These are phyloP conservation scores for Fusarium guadeloupense DNA, from an alignment of 2,329 filamentous ascomycete species.

Conservation along the genomic window DNA sequence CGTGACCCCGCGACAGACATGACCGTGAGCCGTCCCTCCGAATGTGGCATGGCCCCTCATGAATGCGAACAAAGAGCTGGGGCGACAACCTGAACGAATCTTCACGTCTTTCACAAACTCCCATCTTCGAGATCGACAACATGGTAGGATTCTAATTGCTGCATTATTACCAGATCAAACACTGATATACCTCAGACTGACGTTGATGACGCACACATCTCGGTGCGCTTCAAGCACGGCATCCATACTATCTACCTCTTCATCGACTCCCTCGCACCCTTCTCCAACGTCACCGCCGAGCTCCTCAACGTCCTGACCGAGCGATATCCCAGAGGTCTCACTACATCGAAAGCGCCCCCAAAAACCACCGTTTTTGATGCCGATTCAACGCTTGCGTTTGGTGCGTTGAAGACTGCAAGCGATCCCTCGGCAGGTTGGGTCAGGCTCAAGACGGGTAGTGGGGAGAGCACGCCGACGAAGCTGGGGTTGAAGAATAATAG, in stretches of 20 bases:
- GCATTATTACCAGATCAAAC: neutral
- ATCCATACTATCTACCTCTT: constrained; percentile 76
- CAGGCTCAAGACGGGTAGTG: constrained; percentile 51
- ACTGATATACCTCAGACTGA: constrained; percentile 33
- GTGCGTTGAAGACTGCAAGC: constrained; percentile 53
- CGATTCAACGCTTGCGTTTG: constrained; percentile 58
- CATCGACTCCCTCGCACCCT: constrained; percentile 65
- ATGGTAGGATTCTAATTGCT: constrained; percentile 12
- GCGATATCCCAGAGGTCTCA: constrained; percentile 64
- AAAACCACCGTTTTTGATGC: constrained; percentile 53
- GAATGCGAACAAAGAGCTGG: constrained; percentile 1
- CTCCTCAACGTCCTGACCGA: constrained; percentile 68
- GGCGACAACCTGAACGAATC: neutral
- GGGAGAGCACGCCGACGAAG: constrained; percentile 52
- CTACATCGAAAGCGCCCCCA: constrained; percentile 45
- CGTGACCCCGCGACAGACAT: constrained; percentile 25
- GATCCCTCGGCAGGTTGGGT: constrained; percentile 62
- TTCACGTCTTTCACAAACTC: constrained; percentile 8
- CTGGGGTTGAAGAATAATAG: constrained; percentile 58
- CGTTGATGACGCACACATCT: constrained; percentile 63
- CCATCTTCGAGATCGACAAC: constrained; percentile 18
- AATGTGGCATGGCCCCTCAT: constrained; percentile 10
- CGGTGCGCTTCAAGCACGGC: constrained; percentile 77
- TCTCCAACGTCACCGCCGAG: constrained; percentile 65
- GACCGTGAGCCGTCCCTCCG: constrained; percentile 5